Percentiles rank a stretch among this genome's conserved stretches.
Conservation (phyloP, 2,329 filamentous ascomycete genomes). For the Curvularia hawaiiensis region DNA sequence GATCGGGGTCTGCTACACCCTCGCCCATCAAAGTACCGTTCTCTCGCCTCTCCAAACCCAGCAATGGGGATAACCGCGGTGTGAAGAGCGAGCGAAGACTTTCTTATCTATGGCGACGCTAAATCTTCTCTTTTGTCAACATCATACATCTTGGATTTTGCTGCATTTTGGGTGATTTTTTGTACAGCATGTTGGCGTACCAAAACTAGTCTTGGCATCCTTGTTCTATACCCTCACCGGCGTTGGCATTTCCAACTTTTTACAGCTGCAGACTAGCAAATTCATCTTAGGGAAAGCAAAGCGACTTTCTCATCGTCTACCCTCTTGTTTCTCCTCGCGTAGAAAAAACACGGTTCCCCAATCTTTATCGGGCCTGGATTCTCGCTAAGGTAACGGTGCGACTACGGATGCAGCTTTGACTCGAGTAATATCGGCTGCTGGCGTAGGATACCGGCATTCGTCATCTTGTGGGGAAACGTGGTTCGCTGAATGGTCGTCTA, state of each 20-base stretch:
- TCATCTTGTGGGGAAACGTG: not conserved
- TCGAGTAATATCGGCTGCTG: not conserved
- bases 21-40: conserved; percentile 13
- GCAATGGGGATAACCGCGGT: conserved; percentile 14
- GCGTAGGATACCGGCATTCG: not conserved
- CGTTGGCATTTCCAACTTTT: not conserved
- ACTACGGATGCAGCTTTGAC: conserved; percentile 4
- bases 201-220: conserved; percentile 5
- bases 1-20: not conserved
- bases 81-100: conserved; percentile 21
- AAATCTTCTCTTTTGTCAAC: not conserved
- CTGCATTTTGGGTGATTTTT: not conserved
- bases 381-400: not conserved
- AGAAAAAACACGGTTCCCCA: not conserved
- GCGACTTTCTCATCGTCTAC: not conserved
- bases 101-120: conserved; percentile 19
- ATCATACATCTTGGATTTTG: not conserved
- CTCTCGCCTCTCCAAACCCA: conserved; percentile 7
- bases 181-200: conserved; percentile 1
- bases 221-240: conserved; percentile 28
- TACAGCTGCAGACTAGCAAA: not conserved
- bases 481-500: not conserved
- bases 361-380: not conserved
- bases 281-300: not conserved
- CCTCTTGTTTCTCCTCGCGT: not conserved